Percentiles rank a stretch among this genome's conserved stretches.
Evolutionary conservation across 371 early-diverging fungal genomes (phyloP).

Genomic region (Basidiobolus meristosporus): DNA sequence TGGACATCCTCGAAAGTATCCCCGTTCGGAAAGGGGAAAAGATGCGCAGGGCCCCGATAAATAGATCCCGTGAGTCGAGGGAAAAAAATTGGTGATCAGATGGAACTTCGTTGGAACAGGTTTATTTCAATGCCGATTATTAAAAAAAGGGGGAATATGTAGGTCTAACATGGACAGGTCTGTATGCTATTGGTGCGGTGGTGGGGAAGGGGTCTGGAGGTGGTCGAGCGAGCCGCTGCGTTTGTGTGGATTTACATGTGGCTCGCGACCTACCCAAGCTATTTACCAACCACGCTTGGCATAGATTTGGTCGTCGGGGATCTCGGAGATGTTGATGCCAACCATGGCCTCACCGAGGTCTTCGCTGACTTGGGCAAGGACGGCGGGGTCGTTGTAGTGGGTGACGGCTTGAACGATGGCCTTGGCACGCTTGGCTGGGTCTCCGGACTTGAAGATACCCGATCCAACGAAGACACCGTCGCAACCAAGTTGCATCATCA

Average conservation of each 20-base stretch:
- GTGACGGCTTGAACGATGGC: conserved; percentile 95
- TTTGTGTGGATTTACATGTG: background rate
- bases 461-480: conserved; percentile 91
- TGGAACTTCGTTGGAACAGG: no score
- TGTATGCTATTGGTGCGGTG: background rate
- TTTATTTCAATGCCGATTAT: no score
- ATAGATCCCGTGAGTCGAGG: no score
- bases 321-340: conserved; percentile 66
- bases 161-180: no score
- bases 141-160: no score
- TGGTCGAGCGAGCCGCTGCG: no score
- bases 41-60: no score
- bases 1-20: no score
- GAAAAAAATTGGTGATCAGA: no score
- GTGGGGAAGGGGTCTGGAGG: no score
- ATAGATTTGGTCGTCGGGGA: conserved; percentile 44
- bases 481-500: conserved; percentile 94
- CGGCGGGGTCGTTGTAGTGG: conserved; percentile 75
- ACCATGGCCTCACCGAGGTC: conserved; percentile 94
- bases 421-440: conserved; percentile 87
- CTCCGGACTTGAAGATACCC: conserved; percentile 83
- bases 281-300: conserved; percentile 57
- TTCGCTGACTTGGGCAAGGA: conserved; percentile 78
- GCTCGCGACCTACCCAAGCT: no score
- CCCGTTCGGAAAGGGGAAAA: no score